Evolutionary conservation across 1,284 basidiomycete species (phyloP).

Genomic region (Sanghuangporus weigelae): DNA sequence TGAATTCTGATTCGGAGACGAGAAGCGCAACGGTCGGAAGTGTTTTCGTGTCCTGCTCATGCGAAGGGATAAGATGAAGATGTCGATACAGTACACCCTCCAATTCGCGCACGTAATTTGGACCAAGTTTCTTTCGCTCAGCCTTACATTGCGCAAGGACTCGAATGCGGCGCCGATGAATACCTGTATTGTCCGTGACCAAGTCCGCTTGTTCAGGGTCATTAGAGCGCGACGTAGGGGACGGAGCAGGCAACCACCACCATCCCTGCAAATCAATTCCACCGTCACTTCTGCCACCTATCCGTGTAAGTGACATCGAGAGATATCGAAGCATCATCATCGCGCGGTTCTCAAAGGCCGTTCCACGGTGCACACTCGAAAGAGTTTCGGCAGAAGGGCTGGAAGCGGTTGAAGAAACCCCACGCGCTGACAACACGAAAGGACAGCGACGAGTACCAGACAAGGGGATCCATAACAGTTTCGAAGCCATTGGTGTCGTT

Average conservation of each 20-base stretch:
- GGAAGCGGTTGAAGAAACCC: neutral
- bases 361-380: slow-evolving; percentile 51
- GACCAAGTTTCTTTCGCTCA: slow-evolving; percentile 72
- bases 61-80: slow-evolving; percentile 1
- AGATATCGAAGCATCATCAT: slow-evolving; percentile 57
- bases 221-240: neutral
- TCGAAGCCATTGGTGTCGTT: neutral
- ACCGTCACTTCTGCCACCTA: slow-evolving; percentile 81
- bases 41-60: slow-evolving; percentile 15
- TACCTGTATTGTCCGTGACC: neutral
- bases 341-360: slow-evolving; percentile 71
- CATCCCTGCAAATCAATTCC: slow-evolving; percentile 88
- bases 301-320: slow-evolving; percentile 73
- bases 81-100: slow-evolving; percentile 73
- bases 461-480: neutral
- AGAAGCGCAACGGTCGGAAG: slow-evolving; percentile 62
- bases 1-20: slow-evolving; percentile 74
- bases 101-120: slow-evolving; percentile 79
- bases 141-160: slow-evolving; percentile 92
- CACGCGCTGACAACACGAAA: neutral
- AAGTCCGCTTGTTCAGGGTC: neutral
- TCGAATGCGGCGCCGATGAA: slow-evolving; percentile 46
- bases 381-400: neutral
- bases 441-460: too few species aligned
- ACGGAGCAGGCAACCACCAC: slow-evolving; percentile 73